phyloP scores from a whole-genome alignment of 2,329 filamentous ascomycete genomes.

The Gliomastix tumulicola region DNA sequence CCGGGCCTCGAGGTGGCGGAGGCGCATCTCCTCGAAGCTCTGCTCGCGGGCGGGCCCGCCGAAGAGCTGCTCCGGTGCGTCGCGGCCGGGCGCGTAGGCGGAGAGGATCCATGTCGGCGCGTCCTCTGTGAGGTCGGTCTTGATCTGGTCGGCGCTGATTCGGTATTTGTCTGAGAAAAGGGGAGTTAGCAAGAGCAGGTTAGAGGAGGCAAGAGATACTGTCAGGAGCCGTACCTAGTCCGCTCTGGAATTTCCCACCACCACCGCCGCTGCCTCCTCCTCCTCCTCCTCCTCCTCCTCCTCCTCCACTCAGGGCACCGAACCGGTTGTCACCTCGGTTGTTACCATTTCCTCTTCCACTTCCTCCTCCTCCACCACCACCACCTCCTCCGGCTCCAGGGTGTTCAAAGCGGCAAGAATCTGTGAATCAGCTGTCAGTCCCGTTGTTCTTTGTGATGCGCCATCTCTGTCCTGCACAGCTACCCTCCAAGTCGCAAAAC shows the following conservation, averaged over 20 bases:
- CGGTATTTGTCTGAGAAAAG: conserved; percentile 30
- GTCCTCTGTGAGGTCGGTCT: conserved; percentile 61
- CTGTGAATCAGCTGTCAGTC: too few species aligned
- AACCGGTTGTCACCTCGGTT: too few species aligned
- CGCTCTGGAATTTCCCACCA: too few species aligned
- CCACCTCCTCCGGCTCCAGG: conserved; percentile 33
- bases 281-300: too few species aligned
- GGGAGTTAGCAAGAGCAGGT: conserved; percentile 1
- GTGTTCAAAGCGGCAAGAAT: conserved; percentile 48
- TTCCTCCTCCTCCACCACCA: conserved; percentile 33
- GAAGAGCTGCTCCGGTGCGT: conserved; percentile 77
- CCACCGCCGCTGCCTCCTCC: background rate
- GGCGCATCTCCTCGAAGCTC: conserved; percentile 79
- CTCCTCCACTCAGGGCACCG: too few species aligned
- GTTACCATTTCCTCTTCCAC: conserved; percentile 15
- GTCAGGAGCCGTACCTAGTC: too few species aligned
- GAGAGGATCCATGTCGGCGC: conserved; percentile 81
- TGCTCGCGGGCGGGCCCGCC: conserved; percentile 74
- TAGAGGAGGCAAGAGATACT: too few species aligned
- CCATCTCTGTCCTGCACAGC: too few species aligned
- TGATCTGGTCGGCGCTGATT: conserved; percentile 53
- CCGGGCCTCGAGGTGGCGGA: conserved; percentile 60
- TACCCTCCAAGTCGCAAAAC: too few species aligned
- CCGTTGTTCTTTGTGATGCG: too few species aligned
- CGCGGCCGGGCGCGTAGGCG: conserved; percentile 70